Conservation (phyloP, 2,329 filamentous ascomycete genomes). For the Colletotrichum sp. region DNA sequence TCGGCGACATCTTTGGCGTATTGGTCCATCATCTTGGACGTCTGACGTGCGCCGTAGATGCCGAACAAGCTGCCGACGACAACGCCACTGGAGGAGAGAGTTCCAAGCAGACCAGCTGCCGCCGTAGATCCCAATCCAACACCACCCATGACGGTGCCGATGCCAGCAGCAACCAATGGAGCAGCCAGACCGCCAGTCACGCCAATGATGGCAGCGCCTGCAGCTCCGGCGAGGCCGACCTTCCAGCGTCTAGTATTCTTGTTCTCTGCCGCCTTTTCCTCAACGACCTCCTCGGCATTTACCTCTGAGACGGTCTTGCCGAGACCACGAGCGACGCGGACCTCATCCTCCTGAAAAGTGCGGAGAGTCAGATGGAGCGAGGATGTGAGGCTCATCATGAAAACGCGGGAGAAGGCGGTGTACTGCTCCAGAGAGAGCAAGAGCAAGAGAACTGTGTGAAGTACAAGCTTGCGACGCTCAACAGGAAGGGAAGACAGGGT, state of each 20-base stretch:
- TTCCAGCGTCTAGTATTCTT: slow-evolving; percentile 74
- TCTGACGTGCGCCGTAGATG: slow-evolving; percentile 86
- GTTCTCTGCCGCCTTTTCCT: slow-evolving; percentile 60
- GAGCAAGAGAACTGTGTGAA: slow-evolving; percentile 76
- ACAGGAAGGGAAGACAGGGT: slow-evolving; percentile 63
- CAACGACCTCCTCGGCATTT: slow-evolving; percentile 31
- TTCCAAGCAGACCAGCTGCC: slow-evolving; percentile 80
- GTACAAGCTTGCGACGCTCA: slow-evolving; percentile 68
- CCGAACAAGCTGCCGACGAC: slow-evolving; percentile 88
- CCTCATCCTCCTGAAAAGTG: slow-evolving; percentile 73
- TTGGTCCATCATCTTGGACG: slow-evolving; percentile 85
- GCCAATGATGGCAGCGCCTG: slow-evolving; percentile 70
- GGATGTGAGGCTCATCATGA: slow-evolving; percentile 73
- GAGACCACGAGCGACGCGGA: slow-evolving; percentile 75
- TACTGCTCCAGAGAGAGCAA: slow-evolving; percentile 81
- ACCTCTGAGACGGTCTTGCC: slow-evolving; percentile 71
- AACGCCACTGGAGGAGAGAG: slow-evolving; percentile 79
- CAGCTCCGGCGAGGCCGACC: slow-evolving; percentile 55
- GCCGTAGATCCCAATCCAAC: slow-evolving; percentile 76
- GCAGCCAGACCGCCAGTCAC: slow-evolving; percentile 78
- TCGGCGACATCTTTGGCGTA: slow-evolving; percentile 87
- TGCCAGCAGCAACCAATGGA: slow-evolving; percentile 76
- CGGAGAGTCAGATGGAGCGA: slow-evolving; percentile 72
- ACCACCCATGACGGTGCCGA: slow-evolving; percentile 81
- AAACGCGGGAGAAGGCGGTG: slow-evolving; percentile 72